phyloP scores from a whole-genome alignment of 495 filamentous ascomycete species.

The Podospora sp. region DNA sequence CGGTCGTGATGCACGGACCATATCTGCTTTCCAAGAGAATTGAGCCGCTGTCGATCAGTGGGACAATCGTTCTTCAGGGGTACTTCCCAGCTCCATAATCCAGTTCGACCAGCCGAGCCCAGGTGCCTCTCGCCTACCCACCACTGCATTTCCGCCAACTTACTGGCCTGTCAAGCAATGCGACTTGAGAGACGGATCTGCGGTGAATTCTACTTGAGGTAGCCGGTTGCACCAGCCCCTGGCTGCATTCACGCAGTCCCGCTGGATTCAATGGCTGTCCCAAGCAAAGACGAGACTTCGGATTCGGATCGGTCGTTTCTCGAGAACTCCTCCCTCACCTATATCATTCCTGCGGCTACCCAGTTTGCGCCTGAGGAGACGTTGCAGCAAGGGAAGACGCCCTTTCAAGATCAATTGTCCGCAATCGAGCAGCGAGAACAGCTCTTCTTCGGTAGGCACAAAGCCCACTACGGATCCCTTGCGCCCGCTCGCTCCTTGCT shows the following conservation, averaged over 20 bases:
- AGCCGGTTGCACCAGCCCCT: neutral
- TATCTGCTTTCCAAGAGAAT: neutral
- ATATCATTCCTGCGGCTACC: slow-evolving; percentile 74
- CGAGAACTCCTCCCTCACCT: slow-evolving; percentile 72
- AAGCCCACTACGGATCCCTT: slow-evolving; percentile 37
- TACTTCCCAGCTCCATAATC: neutral
- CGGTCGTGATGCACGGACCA: neutral
- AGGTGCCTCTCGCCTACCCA: neutral
- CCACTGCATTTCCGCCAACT: no score
- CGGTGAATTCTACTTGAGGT: neutral
- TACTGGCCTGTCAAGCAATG: neutral
- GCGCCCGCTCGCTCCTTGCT: slow-evolving; percentile 48
- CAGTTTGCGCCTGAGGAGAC: slow-evolving; percentile 65
- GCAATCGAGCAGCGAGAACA: slow-evolving; percentile 53
- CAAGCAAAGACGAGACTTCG: slow-evolving; percentile 16
- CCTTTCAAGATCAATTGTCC: slow-evolving; percentile 46
- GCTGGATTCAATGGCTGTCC: slow-evolving; percentile 23
- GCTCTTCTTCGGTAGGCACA: slow-evolving; percentile 69
- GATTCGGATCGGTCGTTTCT: slow-evolving; percentile 57
- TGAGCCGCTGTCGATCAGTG: neutral
- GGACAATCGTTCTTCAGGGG: neutral
- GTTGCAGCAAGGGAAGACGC: slow-evolving; percentile 45
- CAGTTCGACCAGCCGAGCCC: no score
- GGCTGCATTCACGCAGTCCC: neutral
- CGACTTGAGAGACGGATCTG: neutral